phyloP scores from a whole-genome alignment of 108 stramenopile genomes.

The Schizochytrium sp. region DNA sequence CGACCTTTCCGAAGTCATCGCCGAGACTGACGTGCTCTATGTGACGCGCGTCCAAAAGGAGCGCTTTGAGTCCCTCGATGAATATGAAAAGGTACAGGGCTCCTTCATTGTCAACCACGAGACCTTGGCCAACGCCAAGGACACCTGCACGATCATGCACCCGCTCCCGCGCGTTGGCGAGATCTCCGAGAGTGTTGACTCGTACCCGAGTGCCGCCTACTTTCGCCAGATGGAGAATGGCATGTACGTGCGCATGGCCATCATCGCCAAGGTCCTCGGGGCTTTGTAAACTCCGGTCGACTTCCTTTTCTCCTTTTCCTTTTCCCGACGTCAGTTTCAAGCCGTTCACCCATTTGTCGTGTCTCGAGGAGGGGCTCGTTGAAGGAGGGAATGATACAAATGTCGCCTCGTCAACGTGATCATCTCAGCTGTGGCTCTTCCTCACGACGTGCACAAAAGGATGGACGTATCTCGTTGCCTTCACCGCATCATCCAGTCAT shows the following conservation, averaged over 20 bases:
- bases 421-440: too few species aligned
- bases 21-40: conserved; percentile 76
- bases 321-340: too few species aligned
- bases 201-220: conserved; percentile 90
- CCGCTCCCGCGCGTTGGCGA: conserved; percentile 85
- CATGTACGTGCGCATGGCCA: conserved; percentile 92
- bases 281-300: not conserved
- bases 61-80: conserved; percentile 68
- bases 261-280: conserved; percentile 68
- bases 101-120: conserved; percentile 68
- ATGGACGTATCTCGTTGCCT: too few species aligned
- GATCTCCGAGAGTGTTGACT: conserved; percentile 77
- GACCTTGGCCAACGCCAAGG: conserved; percentile 61
- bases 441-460: too few species aligned
- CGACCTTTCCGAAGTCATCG: conserved; percentile 49
- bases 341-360: too few species aligned
- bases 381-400: too few species aligned
- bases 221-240: conserved; percentile 98
- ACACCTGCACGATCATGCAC: conserved; percentile 72
- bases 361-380: too few species aligned
- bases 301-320: too few species aligned
- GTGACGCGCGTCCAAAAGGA: conserved; percentile 93
- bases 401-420: too few species aligned
- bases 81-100: conserved; percentile 73
- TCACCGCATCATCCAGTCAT: too few species aligned